Evolutionary conservation across 345 rosid species (phyloP), one percentile per base, ranked within the genome.

Genomic region (Streptanthus diversifolius): DNA sequence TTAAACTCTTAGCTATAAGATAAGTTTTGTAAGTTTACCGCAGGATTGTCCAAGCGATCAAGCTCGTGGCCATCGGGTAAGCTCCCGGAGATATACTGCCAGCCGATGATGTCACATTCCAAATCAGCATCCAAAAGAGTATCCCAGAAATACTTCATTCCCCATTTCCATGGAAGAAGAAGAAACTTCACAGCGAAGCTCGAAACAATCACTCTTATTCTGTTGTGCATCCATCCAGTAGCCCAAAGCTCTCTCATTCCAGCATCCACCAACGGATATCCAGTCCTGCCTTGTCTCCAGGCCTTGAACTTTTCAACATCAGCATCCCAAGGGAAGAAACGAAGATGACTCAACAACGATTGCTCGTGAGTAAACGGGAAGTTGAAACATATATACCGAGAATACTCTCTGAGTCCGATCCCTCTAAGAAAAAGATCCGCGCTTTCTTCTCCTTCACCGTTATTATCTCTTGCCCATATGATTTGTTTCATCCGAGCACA

Each of bases 211-310:
- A 90, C 96, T 81, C 98, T 83, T 58, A 89, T 83, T 77, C 89
- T 80, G 79, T 93, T 90, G 69, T 90, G 98, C 71, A 87, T 70
- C 98, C 98, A 90, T 56, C 98, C 97, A 0, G 95, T 93, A 15
- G 98, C 98, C 98, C 98, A 93, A 43, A 93, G 92, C 84, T 93
- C 96, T 56, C 98, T 89, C 98, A 93, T 93, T 60, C 97, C 98
- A 0, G 97, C 96, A 83, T 93, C 98, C 13, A 93, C 98, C 68
- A 93, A 76, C 0, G 97, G 97, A 72, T 93, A 93, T 21, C 97
- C 98, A 0, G 97, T 93, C 77, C 90, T 79, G 24, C 97, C 98
- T 81, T 89, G 97, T 77, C 95, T 89, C 98, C 98, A 93, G 24
- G 82, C 85, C 85, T 93, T 93, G 75, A 90, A 93, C 77, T 72